These are phyloP conservation scores for Fraxinus dipetala DNA, from an alignment of 305 asterid genomes.

Conservation along the genomic window DNA sequence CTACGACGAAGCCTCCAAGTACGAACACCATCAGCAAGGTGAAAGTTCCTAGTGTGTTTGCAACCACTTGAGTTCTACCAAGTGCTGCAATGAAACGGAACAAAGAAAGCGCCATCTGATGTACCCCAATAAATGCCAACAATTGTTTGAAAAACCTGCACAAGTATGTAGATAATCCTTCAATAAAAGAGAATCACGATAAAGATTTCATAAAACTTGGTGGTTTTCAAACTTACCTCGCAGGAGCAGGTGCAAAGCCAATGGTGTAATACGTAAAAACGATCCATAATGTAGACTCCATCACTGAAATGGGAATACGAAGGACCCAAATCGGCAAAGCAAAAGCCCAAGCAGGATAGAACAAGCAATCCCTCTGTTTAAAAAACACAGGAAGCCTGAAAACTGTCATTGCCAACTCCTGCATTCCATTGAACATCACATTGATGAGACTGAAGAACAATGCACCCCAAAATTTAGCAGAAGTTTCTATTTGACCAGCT, in stretches of 20 bases:
- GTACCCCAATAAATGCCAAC: slow-evolving; percentile 1
- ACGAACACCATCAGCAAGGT: neutral
- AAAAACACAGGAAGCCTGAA: neutral
- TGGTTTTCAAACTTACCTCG: neutral
- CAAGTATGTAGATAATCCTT: neutral
- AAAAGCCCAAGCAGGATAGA: neutral
- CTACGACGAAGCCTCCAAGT: slow-evolving; percentile 1
- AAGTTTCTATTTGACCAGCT: neutral
- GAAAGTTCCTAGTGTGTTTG: slow-evolving; percentile 1
- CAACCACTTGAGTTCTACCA: slow-evolving; percentile 1
- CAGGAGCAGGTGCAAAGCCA: slow-evolving; percentile 3
- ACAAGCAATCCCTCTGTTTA: neutral
- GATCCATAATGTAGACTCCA: neutral
- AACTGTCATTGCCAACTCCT: slow-evolving; percentile 4
- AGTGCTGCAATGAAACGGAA: neutral
- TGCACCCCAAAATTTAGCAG: slow-evolving; percentile 1
- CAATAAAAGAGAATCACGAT: neutral
- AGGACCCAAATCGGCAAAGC: slow-evolving; percentile 1
- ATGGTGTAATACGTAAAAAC: neutral
- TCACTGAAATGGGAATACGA: neutral
- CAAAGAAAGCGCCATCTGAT: slow-evolving; percentile 5
- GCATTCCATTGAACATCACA: slow-evolving; percentile 3
- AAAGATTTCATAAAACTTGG: neutral
- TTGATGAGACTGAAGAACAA: slow-evolving; percentile 1
- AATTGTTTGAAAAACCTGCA: neutral